These are phyloP conservation scores for Vickermania ingenoplastis DNA, from an alignment of 208 protist genomes.

Conservation along the genomic window DNA sequence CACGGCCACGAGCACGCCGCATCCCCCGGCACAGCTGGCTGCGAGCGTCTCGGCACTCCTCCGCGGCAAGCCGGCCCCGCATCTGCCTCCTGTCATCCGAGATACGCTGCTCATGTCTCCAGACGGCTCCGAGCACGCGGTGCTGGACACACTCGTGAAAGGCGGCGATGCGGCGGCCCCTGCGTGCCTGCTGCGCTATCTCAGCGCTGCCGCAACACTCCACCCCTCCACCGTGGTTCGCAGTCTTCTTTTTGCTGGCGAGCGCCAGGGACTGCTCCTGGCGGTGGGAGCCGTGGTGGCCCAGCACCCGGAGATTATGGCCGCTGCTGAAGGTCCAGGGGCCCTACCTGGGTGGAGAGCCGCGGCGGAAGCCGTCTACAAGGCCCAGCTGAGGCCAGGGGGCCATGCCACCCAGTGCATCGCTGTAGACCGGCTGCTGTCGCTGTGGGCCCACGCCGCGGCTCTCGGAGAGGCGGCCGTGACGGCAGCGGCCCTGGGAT, in stretches of 20 bases:
- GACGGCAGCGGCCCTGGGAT: neutral
- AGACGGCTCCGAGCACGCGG: constrained; percentile 10
- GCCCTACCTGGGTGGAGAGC: neutral
- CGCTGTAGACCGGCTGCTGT: too few species aligned
- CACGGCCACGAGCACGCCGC: neutral
- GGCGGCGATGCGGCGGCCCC: neutral
- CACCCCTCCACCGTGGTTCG: constrained; percentile 54
- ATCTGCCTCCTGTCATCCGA: constrained; percentile 15
- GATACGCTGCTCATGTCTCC: constrained; percentile 14
- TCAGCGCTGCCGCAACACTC: constrained; percentile 39
- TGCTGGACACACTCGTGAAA: constrained; percentile 15
- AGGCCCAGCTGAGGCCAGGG: too few species aligned
- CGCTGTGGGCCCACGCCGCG: neutral
- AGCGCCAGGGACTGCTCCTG: constrained; percentile 14
- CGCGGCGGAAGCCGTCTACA: neutral
- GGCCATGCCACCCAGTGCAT: too few species aligned
- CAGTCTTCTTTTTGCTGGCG: constrained; percentile 9
- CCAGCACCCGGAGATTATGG: neutral
- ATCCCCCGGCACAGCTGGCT: neutral
- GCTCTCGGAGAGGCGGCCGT: neutral
- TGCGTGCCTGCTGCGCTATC: constrained; percentile 33
- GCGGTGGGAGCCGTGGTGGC: constrained; percentile 15
- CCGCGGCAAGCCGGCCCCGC: neutral
- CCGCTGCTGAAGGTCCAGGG: neutral
- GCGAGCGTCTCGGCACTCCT: neutral